These are phyloP conservation scores for Peltaster fructicola DNA, from an alignment of 2,329 filamentous ascomycete genomes.

Conservation along the genomic window DNA sequence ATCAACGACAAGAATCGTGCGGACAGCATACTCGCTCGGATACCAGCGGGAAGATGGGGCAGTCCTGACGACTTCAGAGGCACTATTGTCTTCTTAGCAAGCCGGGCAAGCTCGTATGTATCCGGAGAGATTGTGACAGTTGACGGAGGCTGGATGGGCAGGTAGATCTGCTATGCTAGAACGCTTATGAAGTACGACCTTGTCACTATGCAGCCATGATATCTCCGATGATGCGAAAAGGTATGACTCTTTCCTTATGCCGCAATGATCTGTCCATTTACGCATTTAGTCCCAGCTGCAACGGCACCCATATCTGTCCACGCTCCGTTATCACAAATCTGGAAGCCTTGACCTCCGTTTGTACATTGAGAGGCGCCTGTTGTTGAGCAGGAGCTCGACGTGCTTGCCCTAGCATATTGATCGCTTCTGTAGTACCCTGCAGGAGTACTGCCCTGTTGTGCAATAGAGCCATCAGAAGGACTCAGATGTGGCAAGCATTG, in stretches of 20 bases:
- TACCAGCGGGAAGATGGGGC: conserved; percentile 72
- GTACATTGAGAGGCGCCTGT: conserved; percentile 14
- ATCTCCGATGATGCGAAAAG: too few species aligned
- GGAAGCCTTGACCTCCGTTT: conserved; percentile 12
- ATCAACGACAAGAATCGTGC: conserved; percentile 51
- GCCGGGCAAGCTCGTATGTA: conserved; percentile 57
- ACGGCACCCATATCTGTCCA: conserved; percentile 18
- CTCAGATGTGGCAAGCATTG: conserved; percentile 18
- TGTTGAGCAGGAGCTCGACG: conserved; percentile 13
- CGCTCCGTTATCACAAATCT: conserved; percentile 16
- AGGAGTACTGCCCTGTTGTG: conserved; percentile 12
- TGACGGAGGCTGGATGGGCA: conserved; percentile 49
- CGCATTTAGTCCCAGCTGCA: conserved; percentile 14
- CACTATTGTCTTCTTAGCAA: conserved; percentile 57
- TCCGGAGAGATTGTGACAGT: conserved; percentile 65
- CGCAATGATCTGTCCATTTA: conserved; percentile 12
- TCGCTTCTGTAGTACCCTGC: conserved; percentile 17
- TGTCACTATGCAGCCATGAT: neutral
- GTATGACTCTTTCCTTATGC: conserved; percentile 2
- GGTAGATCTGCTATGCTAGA: too few species aligned
- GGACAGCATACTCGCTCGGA: conserved; percentile 56
- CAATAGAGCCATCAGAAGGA: conserved; percentile 8
- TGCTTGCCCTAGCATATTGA: conserved; percentile 13
- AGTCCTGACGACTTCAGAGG: conserved; percentile 74
- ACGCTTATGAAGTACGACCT: too few species aligned